phyloP scores from a whole-genome alignment of 1,139 yeast genomes.

The Hansenula sp. region DNA sequence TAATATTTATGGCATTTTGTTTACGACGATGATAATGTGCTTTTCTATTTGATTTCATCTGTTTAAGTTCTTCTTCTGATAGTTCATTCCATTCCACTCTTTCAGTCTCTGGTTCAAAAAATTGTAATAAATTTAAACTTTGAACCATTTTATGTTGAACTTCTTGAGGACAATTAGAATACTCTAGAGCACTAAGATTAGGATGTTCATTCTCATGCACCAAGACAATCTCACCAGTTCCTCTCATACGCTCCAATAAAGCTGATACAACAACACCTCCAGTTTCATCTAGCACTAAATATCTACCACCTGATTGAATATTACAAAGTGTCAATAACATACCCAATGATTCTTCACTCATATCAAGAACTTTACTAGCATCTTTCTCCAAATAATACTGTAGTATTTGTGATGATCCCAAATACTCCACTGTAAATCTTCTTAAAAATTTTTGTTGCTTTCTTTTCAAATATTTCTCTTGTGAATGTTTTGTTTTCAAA shows the following conservation, averaged over 20 bases:
- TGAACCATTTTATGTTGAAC: conserved; percentile 52
- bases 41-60: conserved; percentile 54
- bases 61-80: conserved; percentile 47
- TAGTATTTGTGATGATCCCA: conserved; percentile 73
- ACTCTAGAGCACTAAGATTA: conserved; percentile 65
- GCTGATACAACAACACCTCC: conserved; percentile 83
- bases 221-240: conserved; percentile 70
- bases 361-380: conserved; percentile 63
- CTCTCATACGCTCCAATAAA: conserved; percentile 85
- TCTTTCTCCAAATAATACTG: conserved; percentile 76
- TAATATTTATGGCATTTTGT: conserved; percentile 52
- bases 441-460: conserved; percentile 89
- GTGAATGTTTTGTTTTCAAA: conserved; percentile 84
- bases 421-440: conserved; percentile 74
- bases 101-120: conserved; percentile 65
- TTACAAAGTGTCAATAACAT: conserved; percentile 73
- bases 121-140: conserved; percentile 74
- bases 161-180: conserved; percentile 57
- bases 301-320: conserved; percentile 84
- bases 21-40: conserved; percentile 66
- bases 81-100: conserved; percentile 50
- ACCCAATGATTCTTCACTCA: conserved; percentile 82
- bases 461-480: conserved; percentile 85
- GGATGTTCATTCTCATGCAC: conserved; percentile 93
- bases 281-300: conserved; percentile 85